Evolutionary conservation across 2,329 filamentous ascomycete genomes (phyloP).

Genomic region (Pleomassaria siparia): DNA sequence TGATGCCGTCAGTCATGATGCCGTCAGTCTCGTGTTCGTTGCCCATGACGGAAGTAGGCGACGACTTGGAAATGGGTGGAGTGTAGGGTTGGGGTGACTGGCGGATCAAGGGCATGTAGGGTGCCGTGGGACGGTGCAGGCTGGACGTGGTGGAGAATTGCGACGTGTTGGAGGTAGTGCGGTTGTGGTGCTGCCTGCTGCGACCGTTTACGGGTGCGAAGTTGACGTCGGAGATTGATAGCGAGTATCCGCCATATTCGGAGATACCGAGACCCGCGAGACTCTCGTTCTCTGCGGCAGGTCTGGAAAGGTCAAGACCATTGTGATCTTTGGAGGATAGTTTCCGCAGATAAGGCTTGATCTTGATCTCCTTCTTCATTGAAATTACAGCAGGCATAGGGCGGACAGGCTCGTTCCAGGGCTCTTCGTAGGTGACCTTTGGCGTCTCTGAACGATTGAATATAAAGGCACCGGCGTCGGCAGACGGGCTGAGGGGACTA

Average conservation of each 20-base stretch:
- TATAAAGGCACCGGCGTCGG: constrained; percentile 28
- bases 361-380: constrained; percentile 42
- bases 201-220: constrained; percentile 45
- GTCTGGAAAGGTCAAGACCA: constrained; percentile 57
- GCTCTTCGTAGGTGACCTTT: constrained; percentile 37
- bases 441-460: constrained; percentile 40
- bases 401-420: constrained; percentile 29
- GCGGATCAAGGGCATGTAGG: constrained; percentile 58
- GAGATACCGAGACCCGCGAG: constrained; percentile 57
- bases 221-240: constrained; percentile 47
- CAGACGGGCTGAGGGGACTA: constrained; percentile 35
- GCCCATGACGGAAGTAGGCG: constrained; percentile 52
- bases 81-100: constrained; percentile 58
- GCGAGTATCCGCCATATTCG: constrained; percentile 45
- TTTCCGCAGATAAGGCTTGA: constrained; percentile 60
- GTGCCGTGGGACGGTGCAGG: constrained; percentile 51
- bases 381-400: constrained; percentile 26
- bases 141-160: constrained; percentile 55
- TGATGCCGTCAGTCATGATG: constrained; percentile 47
- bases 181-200: constrained; percentile 45
- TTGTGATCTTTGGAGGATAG: constrained; percentile 52
- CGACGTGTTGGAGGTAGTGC: constrained; percentile 58
- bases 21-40: constrained; percentile 48
- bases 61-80: constrained; percentile 53
- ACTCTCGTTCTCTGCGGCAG: constrained; percentile 56